These are phyloP conservation scores for Wickerhamiella australiensis DNA, from an alignment of 805 yeast species.

Conservation along the genomic window DNA sequence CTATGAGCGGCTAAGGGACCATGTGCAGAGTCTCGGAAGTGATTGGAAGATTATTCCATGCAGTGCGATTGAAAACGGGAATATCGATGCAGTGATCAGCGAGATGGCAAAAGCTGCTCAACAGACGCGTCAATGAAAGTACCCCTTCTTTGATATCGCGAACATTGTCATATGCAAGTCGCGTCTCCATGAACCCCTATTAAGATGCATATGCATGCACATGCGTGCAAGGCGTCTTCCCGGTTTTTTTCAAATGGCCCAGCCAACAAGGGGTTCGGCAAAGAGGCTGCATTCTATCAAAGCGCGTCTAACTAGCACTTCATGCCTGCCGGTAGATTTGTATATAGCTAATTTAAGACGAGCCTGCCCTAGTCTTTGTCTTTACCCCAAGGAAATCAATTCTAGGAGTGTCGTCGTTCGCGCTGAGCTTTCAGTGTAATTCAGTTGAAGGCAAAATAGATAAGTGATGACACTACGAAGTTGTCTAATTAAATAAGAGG, in stretches of 20 bases:
- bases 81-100: constrained; percentile 54
- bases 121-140: background rate
- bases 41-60: constrained; percentile 72
- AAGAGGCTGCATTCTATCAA: too few relatives aligned
- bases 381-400: too few relatives aligned
- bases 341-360: too few relatives aligned
- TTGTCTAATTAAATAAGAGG: background rate
- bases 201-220: background rate
- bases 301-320: background rate
- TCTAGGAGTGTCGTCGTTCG: too few relatives aligned
- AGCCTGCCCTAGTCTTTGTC: too few relatives aligned
- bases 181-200: background rate
- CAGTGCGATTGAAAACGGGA: constrained; percentile 64
- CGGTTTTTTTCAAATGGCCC: background rate
- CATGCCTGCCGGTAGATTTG: too few relatives aligned
- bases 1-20: constrained; percentile 34
- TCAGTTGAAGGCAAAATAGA: constrained; percentile 7
- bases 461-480: background rate
- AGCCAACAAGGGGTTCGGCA: too few relatives aligned
- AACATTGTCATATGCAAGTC: background rate
- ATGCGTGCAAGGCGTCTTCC: background rate
- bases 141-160: background rate
- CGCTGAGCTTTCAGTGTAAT: too few relatives aligned
- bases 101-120: constrained; percentile 44
- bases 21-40: constrained; percentile 8